These are phyloP conservation scores for Epichloe uncinata DNA, from an alignment of 2,329 filamentous ascomycete genomes.

Conservation along the genomic window DNA sequence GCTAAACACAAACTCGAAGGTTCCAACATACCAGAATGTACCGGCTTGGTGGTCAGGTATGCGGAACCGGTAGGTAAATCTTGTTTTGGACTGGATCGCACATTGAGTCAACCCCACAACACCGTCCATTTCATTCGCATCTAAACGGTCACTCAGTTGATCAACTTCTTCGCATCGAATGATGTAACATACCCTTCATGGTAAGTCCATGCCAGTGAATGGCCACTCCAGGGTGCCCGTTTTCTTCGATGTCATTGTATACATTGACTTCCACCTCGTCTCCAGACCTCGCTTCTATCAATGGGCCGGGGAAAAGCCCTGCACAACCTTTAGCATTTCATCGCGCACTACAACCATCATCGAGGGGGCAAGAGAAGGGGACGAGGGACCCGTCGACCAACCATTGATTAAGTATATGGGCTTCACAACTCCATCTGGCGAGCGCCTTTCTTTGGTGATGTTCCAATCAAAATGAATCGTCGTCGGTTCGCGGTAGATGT, in stretches of 20 bases:
- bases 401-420: constrained; percentile 36
- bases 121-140: constrained; percentile 46
- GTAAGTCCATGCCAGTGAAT: constrained; percentile 59
- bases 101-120: constrained; percentile 48
- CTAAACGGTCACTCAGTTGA: constrained; percentile 16
- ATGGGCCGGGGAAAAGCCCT: constrained; percentile 28
- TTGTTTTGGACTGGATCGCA: constrained; percentile 39
- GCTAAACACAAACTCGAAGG: too few species aligned
- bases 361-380: neutral
- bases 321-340: neutral
- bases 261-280: constrained; percentile 29
- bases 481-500: constrained; percentile 23
- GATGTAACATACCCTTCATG: constrained; percentile 32
- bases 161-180: neutral
- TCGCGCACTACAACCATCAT: neutral
- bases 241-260: constrained; percentile 21
- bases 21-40: constrained; percentile 40
- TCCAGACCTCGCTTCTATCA: constrained; percentile 30
- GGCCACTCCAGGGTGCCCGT: constrained; percentile 24
- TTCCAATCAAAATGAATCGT: constrained; percentile 23
- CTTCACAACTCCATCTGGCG: constrained; percentile 38
- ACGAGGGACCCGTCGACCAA: constrained; percentile 7
- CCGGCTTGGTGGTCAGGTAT: constrained; percentile 37
- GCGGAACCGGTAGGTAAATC: constrained; percentile 42
- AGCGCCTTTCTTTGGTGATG: constrained; percentile 23